Evolutionary conservation across 1,284 basidiomycete species (phyloP).

Genomic region (Ustilago xerochloae): DNA sequence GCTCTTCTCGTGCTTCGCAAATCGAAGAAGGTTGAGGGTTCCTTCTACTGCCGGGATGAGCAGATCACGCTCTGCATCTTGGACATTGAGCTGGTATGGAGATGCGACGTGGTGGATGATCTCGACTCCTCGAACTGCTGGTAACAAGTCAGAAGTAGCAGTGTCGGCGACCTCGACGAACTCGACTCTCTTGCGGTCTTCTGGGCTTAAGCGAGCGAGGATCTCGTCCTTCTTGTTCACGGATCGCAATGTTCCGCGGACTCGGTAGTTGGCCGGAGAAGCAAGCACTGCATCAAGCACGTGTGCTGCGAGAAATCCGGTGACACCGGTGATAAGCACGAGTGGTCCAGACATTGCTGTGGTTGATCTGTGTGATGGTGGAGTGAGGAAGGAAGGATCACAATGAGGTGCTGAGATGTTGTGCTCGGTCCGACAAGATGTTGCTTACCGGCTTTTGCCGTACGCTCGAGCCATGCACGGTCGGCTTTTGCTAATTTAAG

Average conservation of each 20-base stretch:
- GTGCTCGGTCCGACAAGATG: background rate
- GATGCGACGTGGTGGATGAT: conserved; percentile 53
- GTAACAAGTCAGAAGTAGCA: conserved; percentile 63
- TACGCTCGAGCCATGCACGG: background rate
- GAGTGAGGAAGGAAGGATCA: background rate
- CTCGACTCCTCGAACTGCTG: conserved; percentile 61
- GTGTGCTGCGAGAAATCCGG: conserved; percentile 59
- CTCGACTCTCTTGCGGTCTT: conserved; percentile 51
- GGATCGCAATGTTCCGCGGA: conserved; percentile 59
- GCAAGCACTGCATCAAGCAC: conserved; percentile 58
- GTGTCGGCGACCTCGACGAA: conserved; percentile 65
- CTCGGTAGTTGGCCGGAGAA: conserved; percentile 48
- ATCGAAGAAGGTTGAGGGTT: conserved; percentile 62
- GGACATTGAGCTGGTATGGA: conserved; percentile 60
- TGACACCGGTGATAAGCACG: conserved; percentile 60
- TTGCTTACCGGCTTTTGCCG: conserved; percentile 1
- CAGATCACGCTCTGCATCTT: conserved; percentile 66
- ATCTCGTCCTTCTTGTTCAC: conserved; percentile 53
- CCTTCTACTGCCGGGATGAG: conserved; percentile 68
- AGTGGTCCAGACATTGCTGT: conserved; percentile 39
- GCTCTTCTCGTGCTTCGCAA: conserved; percentile 53
- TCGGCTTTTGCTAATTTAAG: background rate
- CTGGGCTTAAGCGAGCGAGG: conserved; percentile 34
- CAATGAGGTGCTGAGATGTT: background rate
- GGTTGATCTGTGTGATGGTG: no score